These are phyloP conservation scores for Epicoccum sorghinum DNA, from an alignment of 2,329 filamentous ascomycete genomes.

Conservation along the genomic window DNA sequence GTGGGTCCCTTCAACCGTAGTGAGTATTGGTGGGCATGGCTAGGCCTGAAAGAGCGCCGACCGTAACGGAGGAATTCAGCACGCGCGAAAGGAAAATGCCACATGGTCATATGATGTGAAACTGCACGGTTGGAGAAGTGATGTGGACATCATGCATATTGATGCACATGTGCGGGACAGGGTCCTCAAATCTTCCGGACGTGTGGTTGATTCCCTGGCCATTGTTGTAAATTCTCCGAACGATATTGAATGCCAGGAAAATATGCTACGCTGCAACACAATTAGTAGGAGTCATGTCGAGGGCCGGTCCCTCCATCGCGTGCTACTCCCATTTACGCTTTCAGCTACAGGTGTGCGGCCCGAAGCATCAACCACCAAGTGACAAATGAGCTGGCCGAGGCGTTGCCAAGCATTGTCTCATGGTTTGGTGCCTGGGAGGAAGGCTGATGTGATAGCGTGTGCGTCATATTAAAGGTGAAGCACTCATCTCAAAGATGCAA, in stretches of 20 bases:
- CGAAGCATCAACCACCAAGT: slow-evolving; percentile 19
- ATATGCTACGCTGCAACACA: slow-evolving; percentile 1
- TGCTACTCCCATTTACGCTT: slow-evolving; percentile 17
- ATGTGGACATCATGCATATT: slow-evolving; percentile 9
- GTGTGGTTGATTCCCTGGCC: slow-evolving; percentile 3
- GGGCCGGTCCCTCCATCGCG: slow-evolving; percentile 10
- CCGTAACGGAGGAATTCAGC: not conserved
- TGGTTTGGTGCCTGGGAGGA: slow-evolving; percentile 5
- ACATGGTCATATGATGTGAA: slow-evolving; percentile 8
- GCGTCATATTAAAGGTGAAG: slow-evolving; percentile 1
- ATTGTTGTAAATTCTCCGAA: slow-evolving; percentile 18
- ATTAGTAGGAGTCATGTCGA: not conserved
- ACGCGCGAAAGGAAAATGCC: slow-evolving; percentile 1
- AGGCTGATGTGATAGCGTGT: slow-evolving; percentile 8
- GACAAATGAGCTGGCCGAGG: slow-evolving; percentile 12
- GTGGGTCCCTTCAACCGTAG: slow-evolving; percentile 16
- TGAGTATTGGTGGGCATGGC: slow-evolving; percentile 9
- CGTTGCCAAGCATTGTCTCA: not conserved
- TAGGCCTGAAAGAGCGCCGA: not conserved
- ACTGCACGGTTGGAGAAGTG: not conserved
- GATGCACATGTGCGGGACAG: slow-evolving; percentile 2
- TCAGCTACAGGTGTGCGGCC: slow-evolving; percentile 26
- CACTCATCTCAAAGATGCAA: not conserved
- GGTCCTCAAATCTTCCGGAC: not conserved
- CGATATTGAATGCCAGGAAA: not conserved